Conservation (phyloP, 176 grass and related monocot genomes). For the Melocanna baccifera region DNA sequence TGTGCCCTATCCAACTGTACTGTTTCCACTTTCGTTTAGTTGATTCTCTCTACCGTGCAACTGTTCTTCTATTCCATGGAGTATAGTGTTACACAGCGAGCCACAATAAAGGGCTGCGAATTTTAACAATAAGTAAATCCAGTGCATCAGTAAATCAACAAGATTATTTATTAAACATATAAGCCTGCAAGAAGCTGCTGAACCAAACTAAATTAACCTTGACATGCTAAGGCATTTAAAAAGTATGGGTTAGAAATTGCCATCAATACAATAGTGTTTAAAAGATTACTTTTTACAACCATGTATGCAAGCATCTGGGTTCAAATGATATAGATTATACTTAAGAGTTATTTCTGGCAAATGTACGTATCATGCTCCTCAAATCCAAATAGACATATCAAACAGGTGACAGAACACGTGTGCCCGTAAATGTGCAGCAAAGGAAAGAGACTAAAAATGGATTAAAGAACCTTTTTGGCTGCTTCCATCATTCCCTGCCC, state of each 20-base stretch:
- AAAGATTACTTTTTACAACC: neutral
- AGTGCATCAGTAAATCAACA: neutral
- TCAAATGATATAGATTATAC: neutral
- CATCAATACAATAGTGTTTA: neutral
- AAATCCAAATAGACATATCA: neutral
- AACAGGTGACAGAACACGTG: neutral
- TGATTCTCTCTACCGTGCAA: neutral
- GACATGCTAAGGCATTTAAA: neutral
- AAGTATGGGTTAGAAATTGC: neutral
- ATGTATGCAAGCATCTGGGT: neutral
- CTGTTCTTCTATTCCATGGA: neutral
- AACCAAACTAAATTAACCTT: neutral
- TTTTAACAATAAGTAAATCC: neutral
- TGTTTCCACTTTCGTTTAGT: neutral
- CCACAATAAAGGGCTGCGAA: neutral
- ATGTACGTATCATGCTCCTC: neutral
- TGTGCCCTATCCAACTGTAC: neutral
- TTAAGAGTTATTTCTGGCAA: neutral
- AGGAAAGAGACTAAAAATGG: neutral
- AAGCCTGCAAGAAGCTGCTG: no score
- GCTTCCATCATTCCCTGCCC: constrained; percentile 70
- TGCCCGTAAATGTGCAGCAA: neutral
- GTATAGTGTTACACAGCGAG: neutral
- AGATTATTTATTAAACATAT: neutral
- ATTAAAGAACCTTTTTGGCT: constrained; percentile 78